These are phyloP conservation scores for Tulasnella calospora DNA, from an alignment of 768 basidiomycete genomes.

Conservation along the genomic window DNA sequence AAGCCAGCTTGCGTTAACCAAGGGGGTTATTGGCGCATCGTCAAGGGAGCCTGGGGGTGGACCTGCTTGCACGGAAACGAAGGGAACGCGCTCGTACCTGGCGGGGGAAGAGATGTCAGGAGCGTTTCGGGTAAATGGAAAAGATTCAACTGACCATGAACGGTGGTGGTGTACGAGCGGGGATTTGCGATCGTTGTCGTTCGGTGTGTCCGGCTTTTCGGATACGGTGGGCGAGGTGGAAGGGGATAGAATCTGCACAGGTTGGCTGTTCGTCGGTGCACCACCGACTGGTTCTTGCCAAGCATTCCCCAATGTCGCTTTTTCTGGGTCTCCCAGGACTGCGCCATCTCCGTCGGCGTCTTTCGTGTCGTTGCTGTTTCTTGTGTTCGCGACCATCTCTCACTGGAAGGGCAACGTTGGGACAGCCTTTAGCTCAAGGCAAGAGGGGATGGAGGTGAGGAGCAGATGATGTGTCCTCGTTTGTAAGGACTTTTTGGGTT, in stretches of 20 bases:
- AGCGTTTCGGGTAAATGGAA: background rate
- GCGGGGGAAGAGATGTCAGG: slow-evolving; percentile 29
- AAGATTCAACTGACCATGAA: background rate
- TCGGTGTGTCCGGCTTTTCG: background rate
- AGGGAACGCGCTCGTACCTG: slow-evolving; percentile 30
- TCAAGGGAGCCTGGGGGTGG: slow-evolving; percentile 37
- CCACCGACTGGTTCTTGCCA: background rate
- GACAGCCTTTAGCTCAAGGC: background rate
- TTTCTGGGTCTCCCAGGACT: background rate
- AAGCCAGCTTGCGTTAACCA: slow-evolving; percentile 33
- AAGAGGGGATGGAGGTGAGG: background rate
- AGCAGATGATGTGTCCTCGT: background rate
- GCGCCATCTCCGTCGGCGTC: background rate
- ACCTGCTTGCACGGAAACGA: slow-evolving; percentile 29
- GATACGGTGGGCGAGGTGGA: background rate
- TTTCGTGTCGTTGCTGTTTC: background rate
- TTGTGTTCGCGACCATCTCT: background rate
- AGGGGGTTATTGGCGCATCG: slow-evolving; percentile 34
- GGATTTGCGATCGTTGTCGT: background rate
- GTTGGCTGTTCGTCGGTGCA: background rate
- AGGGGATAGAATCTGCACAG: background rate
- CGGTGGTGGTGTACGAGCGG: background rate
- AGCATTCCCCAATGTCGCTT: background rate
- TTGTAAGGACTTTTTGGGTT: background rate
- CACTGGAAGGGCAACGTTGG: background rate